Evolutionary conservation across 768 basidiomycete species (phyloP), one percentile per base, ranked within the genome.

Genomic region (Termitomyces sp.): DNA sequence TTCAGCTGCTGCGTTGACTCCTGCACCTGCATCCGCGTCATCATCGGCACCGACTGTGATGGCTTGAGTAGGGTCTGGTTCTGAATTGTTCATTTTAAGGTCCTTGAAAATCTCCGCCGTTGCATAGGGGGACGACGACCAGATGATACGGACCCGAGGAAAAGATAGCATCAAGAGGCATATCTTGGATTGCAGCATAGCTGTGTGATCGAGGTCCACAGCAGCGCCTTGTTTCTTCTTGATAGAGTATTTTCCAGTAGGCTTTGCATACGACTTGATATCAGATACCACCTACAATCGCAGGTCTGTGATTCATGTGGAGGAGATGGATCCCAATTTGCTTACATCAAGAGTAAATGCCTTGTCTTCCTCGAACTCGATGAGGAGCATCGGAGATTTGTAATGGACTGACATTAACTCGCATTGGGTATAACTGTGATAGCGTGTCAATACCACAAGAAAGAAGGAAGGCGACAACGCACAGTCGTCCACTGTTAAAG

Each of bases 331-430:
- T 31, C 7, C 15, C 10, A 31, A 26, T 12, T 44, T 33, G 3
- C 78, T 54, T 59, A 91, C 94, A 72, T 94, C 90, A 12, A 98
- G 79, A 0, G 90, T 89, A 70, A 98, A 97, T 0, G 92, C 86
- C 65, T 96, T 98, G 70, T 97, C 90, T 73, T 98, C 94, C 68
- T 98, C 96, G 61, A 98, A 98, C 68, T 99, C 95, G 64, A 98
- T 97, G 10, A 98, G 77, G 16, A 99, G 76, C 53, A 99, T 79
- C 0, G 96, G 95, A 20, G 89, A 85, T 72, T 94, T 97, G 75
- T 99, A 98, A 69, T 98, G 90, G 16, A 87, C 88, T 0, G 91
- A 94, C 96, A 99, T 98, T 22, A 92, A 69, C 72, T 98, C 96
- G 74, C 96, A 98, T 67, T 99, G 97, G 0, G 94, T 91, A 69